Base-by-base conservation (phyloP, 2,329 filamentous ascomycete species). In the Gnomoniopsis smithogilvyi region DNA sequence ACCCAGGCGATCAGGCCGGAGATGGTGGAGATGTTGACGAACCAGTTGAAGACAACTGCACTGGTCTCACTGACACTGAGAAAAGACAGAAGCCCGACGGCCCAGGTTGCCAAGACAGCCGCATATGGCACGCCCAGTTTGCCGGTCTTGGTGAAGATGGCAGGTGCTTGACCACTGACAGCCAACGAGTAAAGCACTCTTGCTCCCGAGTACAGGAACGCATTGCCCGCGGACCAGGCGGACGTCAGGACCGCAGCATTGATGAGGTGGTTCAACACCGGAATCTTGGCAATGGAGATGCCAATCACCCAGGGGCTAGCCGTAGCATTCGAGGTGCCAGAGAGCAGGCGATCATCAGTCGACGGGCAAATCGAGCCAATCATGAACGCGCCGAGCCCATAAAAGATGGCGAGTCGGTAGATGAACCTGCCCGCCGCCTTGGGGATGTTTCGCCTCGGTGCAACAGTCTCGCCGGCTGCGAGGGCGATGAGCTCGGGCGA, bases 141-240 rank as follows among this genome's bases (percentile, higher is more conserved):
- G 46, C 80, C 86, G 26, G 87, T 89, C 6, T 70, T 76, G 36
- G 78, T 76, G 73, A 90, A 88, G 61, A 85, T 71, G 8, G 69
- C 71, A 0, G 88, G 89, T 0, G 89, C 88, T 52, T 90, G 87
- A 15, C 85, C 84, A 58, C 82, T 85, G 10, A 87, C 77, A 0
- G 88, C 81, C 68, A 92, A 82, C 59, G 85, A 86, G 68, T 89
- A 86, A 10, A 92, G 76, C 21, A 91, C 84, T 68, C 89, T 84
- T 46, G 84, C 87, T 53, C 87, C 86, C 1, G 84, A 86, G 72
- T 89, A 89, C 55, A 85, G 76, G 75, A 84, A 84, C 0, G 82
- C 81, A 67, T 85, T 86, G 26, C 80, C 82, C 7, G 83, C 83
- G 1, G 82, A 85, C 78, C 82, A 84, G 2, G 86, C 87, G 6